Base-by-base conservation (phyloP, 345 rosid genomes). In the Passiflora organensis region DNA sequence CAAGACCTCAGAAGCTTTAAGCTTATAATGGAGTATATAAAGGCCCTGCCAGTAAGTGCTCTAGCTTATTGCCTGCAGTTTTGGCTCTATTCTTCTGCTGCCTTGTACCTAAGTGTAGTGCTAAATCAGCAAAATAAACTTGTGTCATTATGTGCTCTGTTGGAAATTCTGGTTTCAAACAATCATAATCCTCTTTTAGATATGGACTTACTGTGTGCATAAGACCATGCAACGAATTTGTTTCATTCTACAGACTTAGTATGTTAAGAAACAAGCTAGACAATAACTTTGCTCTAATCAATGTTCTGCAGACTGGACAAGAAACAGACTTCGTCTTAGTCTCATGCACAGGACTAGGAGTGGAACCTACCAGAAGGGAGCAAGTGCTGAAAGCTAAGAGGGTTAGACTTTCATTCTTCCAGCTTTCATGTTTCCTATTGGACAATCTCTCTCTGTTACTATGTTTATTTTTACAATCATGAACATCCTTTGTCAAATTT, bases 301-400 rank as follows among this genome's bases (percentile, higher is more conserved):
- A 46, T 45, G 18, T 59, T 67, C 13, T 83, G 85, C 78, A 93
- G 96, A 71, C 85, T 17, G 96, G 99, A 59, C 94, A 84, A 74
- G 99, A 93, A 81, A 86, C 99, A n/a, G 95, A 93, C 28, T 93
- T 86, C 60, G 68, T 84, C 46, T 68, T 93, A 51, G 96, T 93
- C 55, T 93, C 96, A 1, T 86, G 99, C 67, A 81, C 99, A 24
- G 95, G 96, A 65, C 77, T 73, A 23, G 95, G 95, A 58, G 87
- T 89, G 39, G 99, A 93, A 39, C 79, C 86, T 43, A 77, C 69
- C 66, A 79, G 95, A 67, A 80, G 89, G 71, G 96, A 93, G 76
- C 99, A 93, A 74, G 96, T 93, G 74, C 67, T 93, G 38, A 84
- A 89, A 73, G 87, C 95, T 63, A 93, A 86, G 78, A 82, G 94